A percentile compares a stretch with the other conserved stretches of the same genome.
phyloP scores from a whole-genome alignment of 2,329 filamentous ascomycete species.

The Pezicula neosporulosa region DNA sequence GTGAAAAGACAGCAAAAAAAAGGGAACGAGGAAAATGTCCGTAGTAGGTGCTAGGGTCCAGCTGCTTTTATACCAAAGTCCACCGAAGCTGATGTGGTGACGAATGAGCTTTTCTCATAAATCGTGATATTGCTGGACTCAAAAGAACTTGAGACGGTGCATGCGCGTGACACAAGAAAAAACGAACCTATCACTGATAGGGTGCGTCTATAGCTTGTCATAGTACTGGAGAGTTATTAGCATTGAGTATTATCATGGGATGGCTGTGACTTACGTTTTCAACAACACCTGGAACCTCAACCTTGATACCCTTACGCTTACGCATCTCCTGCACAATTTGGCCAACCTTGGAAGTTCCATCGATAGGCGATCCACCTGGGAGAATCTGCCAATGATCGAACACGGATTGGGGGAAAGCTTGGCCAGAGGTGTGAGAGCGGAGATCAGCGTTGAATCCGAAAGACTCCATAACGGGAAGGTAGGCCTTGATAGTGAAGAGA shows the following conservation, averaged over 20 bases:
- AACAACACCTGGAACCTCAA: constrained; percentile 86
- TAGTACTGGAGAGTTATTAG: constrained; percentile 72
- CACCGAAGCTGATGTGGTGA: constrained; percentile 14
- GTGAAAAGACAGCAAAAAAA: constrained; percentile 19
- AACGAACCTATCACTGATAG: constrained; percentile 27
- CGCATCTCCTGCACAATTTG: constrained; percentile 83
- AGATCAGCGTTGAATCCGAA: constrained; percentile 99
- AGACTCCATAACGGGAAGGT: constrained; percentile 93
- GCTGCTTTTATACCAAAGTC: constrained; percentile 21
- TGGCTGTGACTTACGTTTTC: constrained; percentile 75
- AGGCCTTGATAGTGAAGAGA: constrained; percentile 98
- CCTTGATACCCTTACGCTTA: constrained; percentile 99
- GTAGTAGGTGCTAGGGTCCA: constrained; percentile 10
- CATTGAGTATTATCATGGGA: constrained; percentile 8
- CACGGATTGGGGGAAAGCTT: constrained; percentile 98
- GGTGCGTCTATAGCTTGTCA: constrained; percentile 83
- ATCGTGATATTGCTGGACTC: constrained; percentile 22
- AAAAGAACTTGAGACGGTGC: constrained; percentile 12
- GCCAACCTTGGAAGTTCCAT: constrained; percentile 78
- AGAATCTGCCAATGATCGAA: constrained; percentile 99
- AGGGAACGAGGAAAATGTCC: constrained; percentile 17
- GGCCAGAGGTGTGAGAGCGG: constrained; percentile 86
- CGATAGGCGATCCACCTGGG: constrained; percentile 88
- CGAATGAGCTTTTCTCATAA: constrained; percentile 20
- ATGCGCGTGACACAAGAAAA: constrained; percentile 20